Evolutionary conservation across 2,329 filamentous ascomycete genomes (phyloP).

Genomic region (Colletotrichum salicis): DNA sequence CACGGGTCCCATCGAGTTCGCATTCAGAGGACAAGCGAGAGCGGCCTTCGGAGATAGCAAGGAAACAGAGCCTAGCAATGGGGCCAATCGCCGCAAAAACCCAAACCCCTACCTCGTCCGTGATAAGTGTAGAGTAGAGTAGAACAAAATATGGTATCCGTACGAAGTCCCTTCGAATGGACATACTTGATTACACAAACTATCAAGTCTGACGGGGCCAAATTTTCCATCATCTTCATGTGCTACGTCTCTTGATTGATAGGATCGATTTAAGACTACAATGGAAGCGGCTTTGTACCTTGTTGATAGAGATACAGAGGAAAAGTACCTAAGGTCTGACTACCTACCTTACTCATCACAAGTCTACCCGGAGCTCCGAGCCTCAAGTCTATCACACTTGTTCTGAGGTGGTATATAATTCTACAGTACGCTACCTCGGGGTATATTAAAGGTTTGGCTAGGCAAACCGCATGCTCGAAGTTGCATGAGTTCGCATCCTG

Average conservation of each 20-base stretch:
- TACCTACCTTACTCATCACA: neutral
- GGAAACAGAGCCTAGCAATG: neutral
- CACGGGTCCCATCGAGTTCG: conserved; percentile 11
- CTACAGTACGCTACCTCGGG: conserved; percentile 28
- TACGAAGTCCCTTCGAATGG: neutral
- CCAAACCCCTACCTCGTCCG: neutral
- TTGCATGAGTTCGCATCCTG: conserved; percentile 6
- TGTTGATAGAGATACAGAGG: too few species aligned
- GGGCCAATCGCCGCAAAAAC: conserved; percentile 18
- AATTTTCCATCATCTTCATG: neutral
- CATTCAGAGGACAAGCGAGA: neutral
- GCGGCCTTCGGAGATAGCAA: conserved; percentile 26
- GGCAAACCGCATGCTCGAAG: conserved; percentile 1
- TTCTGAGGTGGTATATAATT: conserved; percentile 26
- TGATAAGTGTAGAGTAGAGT: neutral
- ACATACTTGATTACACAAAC: neutral
- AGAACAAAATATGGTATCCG: neutral
- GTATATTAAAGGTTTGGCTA: conserved; percentile 34
- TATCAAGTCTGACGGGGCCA: neutral
- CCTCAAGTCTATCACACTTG: neutral
- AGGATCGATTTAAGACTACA: neutral
- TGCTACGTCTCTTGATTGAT: neutral
- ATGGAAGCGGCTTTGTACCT: neutral
- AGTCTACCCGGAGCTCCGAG: neutral
- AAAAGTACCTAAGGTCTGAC: too few species aligned